Evolutionary conservation across 805 yeast genomes (phyloP).

Genomic region (Candida glaebosa): DNA sequence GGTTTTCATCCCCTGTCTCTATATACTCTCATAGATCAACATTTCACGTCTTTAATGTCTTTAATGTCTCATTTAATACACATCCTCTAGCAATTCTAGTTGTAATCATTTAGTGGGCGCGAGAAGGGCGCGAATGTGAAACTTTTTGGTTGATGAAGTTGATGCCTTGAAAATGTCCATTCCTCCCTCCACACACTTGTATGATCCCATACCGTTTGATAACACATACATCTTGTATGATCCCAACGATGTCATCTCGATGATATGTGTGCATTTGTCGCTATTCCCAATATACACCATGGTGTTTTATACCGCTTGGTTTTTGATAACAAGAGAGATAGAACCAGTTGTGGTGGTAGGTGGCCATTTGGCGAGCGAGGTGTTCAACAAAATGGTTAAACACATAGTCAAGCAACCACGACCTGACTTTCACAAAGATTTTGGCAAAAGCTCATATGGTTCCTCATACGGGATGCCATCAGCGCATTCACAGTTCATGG

Average conservation of each 20-base stretch:
- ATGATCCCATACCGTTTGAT: slow-evolving; percentile 61
- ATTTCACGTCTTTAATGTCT: slow-evolving; percentile 12
- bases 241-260: slow-evolving; percentile 58
- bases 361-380: slow-evolving; percentile 82
- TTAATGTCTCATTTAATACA: background rate
- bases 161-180: background rate
- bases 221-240: slow-evolving; percentile 82
- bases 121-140: background rate
- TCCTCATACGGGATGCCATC: slow-evolving; percentile 94
- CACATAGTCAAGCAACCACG: slow-evolving; percentile 64
- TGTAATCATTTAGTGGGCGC: background rate
- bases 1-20: background rate
- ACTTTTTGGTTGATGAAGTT: too few relatives aligned
- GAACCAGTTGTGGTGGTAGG: slow-evolving; percentile 80
- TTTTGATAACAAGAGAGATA: slow-evolving; percentile 74
- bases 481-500: slow-evolving; percentile 96
- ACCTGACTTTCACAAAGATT: slow-evolving; percentile 54
- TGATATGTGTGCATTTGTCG: slow-evolving; percentile 66
- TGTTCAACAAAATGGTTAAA: slow-evolving; percentile 67
- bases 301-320: slow-evolving; percentile 80
- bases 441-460: slow-evolving; percentile 40
- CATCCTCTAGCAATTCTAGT: background rate
- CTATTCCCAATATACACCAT: slow-evolving; percentile 76
- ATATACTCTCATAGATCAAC: background rate
- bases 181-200: background rate